A percentile compares a stretch with the other conserved stretches of the same genome.
These are phyloP conservation scores for Ustilaginoidea virens DNA, from an alignment of 2,329 filamentous ascomycete genomes.

Conservation along the genomic window DNA sequence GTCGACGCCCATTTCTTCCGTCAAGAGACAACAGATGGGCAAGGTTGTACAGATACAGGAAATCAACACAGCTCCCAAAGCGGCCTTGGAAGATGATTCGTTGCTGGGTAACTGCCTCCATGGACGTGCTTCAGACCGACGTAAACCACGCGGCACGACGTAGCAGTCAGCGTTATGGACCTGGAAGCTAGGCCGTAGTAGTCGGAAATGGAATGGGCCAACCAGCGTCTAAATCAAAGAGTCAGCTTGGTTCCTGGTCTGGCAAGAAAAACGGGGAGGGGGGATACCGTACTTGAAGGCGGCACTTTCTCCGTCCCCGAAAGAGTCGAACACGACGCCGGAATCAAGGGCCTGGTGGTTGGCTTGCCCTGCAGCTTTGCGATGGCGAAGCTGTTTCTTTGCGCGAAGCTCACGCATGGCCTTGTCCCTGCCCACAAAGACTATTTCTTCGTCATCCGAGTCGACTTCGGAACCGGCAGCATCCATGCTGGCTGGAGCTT, in stretches of 20 bases:
- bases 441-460: slow-evolving; percentile 65
- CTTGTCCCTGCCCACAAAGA: slow-evolving; percentile 65
- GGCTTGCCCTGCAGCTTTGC: slow-evolving; percentile 33
- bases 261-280: not conserved
- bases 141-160: slow-evolving; percentile 66
- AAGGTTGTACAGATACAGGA: not conserved
- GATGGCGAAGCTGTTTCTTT: slow-evolving; percentile 26
- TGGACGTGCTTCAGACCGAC: slow-evolving; percentile 49
- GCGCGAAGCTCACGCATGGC: slow-evolving; percentile 29
- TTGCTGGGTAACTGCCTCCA: slow-evolving; percentile 10
- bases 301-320: slow-evolving; percentile 59
- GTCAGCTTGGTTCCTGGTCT: not conserved
- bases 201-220: slow-evolving; percentile 79
- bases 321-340: slow-evolving; percentile 66
- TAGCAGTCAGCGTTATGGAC: slow-evolving; percentile 57
- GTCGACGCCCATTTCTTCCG: too few species aligned
- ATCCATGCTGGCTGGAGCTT: too few species aligned
- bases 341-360: slow-evolving; percentile 43
- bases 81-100: slow-evolving; percentile 37
- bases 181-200: slow-evolving; percentile 85
- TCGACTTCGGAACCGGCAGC: slow-evolving; percentile 21
- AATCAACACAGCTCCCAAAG: slow-evolving; percentile 45
- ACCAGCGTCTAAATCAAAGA: slow-evolving; percentile 51
- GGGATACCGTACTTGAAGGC: slow-evolving; percentile 57
- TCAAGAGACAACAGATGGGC: not conserved